Conservation (phyloP, 2,329 filamentous ascomycete species). For the Diaporthe sp. region DNA sequence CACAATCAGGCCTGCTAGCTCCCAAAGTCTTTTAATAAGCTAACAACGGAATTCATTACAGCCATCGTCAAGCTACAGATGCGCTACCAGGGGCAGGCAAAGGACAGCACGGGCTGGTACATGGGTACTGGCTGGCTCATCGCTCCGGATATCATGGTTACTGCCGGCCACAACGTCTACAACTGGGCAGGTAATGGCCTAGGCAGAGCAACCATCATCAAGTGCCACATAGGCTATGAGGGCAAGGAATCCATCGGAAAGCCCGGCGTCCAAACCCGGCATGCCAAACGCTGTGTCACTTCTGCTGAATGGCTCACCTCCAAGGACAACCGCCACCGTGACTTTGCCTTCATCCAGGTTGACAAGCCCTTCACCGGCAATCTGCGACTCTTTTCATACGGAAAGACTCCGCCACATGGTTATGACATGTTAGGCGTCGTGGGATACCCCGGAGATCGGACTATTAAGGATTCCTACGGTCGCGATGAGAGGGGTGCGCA, state of each 20-base stretch:
- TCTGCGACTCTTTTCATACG: neutral
- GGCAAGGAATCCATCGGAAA: neutral
- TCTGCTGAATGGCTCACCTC: conserved; percentile 1
- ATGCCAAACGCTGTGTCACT: conserved; percentile 1
- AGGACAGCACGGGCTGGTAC: neutral
- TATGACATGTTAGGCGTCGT: neutral
- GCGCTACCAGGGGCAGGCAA: neutral
- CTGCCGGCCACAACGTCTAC: neutral
- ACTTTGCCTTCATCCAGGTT: conserved; percentile 4
- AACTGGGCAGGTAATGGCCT: neutral
- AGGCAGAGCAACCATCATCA: neutral
- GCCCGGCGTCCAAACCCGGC: neutral
- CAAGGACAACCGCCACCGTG: conserved; percentile 4
- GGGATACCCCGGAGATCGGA: neutral
- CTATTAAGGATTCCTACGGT: neutral
- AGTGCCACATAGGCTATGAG: neutral
- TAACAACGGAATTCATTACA: neutral
- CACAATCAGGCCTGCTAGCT: neutral
- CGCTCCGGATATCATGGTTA: neutral
- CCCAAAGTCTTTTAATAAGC: neutral
- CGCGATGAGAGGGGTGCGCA: neutral
- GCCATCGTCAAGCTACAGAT: conserved; percentile 2
- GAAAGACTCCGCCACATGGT: neutral
- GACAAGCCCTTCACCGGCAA: neutral
- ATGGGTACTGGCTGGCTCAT: conserved; percentile 3